These are phyloP conservation scores for Boletus edulis DNA, from an alignment of 768 basidiomycete species.

Conservation along the genomic window DNA sequence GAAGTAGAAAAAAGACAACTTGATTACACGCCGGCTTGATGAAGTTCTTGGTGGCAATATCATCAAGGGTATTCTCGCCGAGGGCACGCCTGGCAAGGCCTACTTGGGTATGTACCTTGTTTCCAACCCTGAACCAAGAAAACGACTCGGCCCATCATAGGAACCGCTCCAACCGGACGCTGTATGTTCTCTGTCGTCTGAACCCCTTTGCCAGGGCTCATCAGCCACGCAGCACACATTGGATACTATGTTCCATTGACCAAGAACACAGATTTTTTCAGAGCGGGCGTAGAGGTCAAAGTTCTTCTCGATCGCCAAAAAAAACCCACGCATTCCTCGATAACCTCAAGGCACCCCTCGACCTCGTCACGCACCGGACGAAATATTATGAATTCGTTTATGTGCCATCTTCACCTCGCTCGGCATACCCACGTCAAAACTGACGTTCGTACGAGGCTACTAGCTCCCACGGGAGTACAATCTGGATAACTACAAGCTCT, in stretches of 20 bases:
- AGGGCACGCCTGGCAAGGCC: constrained; percentile 77
- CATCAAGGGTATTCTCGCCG: constrained; percentile 42
- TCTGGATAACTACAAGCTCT: constrained; percentile 90
- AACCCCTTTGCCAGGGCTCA: neutral
- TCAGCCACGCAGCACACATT: constrained; percentile 70
- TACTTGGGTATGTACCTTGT: constrained; percentile 76
- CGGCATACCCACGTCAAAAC: constrained; percentile 83
- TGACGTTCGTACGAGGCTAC: constrained; percentile 86
- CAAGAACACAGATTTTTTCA: constrained; percentile 95
- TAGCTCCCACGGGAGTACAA: constrained; percentile 91
- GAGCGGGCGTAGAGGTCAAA: constrained; percentile 88
- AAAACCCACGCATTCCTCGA: constrained; percentile 89
- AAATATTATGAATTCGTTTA: constrained; percentile 88
- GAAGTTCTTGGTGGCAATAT: too few relatives aligned
- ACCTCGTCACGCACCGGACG: constrained; percentile 83
- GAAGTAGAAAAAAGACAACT: too few relatives aligned
- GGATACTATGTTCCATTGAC: constrained; percentile 94
- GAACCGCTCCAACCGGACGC: constrained; percentile 90
- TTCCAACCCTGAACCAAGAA: neutral
- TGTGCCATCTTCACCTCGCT: constrained; percentile 83
- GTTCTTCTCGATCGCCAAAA: constrained; percentile 49
- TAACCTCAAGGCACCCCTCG: constrained; percentile 92
- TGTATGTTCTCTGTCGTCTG: constrained; percentile 31
- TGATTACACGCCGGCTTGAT: too few relatives aligned
- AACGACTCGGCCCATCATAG: constrained; percentile 39